These are phyloP conservation scores for Botryobasidium botryosum DNA, from an alignment of 768 basidiomycete species.

Conservation along the genomic window DNA sequence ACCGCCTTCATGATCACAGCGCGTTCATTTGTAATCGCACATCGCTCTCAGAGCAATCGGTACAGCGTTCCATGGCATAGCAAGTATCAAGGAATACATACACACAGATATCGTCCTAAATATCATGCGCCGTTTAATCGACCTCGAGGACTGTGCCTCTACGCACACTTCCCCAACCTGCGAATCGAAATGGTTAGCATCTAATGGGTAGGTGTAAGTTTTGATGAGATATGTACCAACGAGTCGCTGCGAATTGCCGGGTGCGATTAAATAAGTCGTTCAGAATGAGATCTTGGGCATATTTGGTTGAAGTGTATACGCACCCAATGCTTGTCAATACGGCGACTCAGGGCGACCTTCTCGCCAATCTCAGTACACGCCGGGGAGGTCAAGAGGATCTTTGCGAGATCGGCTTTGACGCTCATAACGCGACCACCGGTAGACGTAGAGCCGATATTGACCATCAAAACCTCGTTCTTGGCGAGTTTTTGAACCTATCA, in stretches of 20 bases:
- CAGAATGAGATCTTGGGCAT: too few species aligned
- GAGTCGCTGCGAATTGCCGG: constrained; percentile 41
- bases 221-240: constrained; percentile 45
- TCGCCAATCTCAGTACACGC: constrained; percentile 95
- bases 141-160: constrained; percentile 62
- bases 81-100: neutral
- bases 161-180: constrained; percentile 66
- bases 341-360: constrained; percentile 86
- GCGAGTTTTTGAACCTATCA: constrained; percentile 56
- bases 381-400: constrained; percentile 84
- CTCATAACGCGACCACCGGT: constrained; percentile 89
- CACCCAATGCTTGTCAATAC: constrained; percentile 93
- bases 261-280: too few species aligned
- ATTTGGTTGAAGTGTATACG: neutral
- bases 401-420: constrained; percentile 89
- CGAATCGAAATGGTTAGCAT: neutral
- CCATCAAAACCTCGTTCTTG: constrained; percentile 82
- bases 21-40: constrained; percentile 3
- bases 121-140: constrained; percentile 2
- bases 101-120: constrained; percentile 1
- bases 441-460: constrained; percentile 97
- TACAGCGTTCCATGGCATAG: neutral
- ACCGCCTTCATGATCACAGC: neutral
- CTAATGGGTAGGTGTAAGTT: neutral
- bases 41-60: neutral